Base-by-base conservation (phyloP, 352 stramenopile species). In the Pythium dissimile region DNA sequence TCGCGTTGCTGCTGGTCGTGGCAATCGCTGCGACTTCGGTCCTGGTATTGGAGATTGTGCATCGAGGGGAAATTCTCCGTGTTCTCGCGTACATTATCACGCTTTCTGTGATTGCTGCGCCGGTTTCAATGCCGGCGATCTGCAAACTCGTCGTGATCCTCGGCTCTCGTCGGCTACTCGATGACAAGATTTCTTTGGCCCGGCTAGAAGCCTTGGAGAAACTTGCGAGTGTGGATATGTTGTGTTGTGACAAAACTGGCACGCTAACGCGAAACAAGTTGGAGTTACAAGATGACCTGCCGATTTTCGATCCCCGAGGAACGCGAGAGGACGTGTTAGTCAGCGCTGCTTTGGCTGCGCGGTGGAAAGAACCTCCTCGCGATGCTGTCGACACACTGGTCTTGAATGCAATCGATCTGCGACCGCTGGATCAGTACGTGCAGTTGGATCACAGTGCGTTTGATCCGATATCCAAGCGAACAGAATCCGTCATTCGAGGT, bases 201-300 rank as follows among this genome's bases (percentile, higher is more conserved):
- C 77, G 95, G 39, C 58, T 98, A 16, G 83, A 88, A 44, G 86
- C 93, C 0, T 96, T 98, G 59, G 89, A 98, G 54, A 93, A 94
- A 11, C 78, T 98, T 26, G 92, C 92, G 24, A 73, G 78, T 20
- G 97, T 98, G 85, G 88, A 89, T 66, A 88, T 98, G 67, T 75
- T 99, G 15, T 98, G 93, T 72, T 97, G 85, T 21, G 96, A 99
- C 75, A 98, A 98, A 76, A 99, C 94, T 10, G 94, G 92, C 32
- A 98, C 93, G 43, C 80, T 98, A 27, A 98, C 95, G 16, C 79
- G 92, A 54, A 97, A 98, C 75, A 96, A 97, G 72, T 92, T 98
- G 72, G 82, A 97, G 45, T 72, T 98, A 28, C 88, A 97, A 71
- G 86, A 96, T 38, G 90, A 97, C 52, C 71, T 95, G 26, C 87